Evolutionary conservation across 2,329 filamentous ascomycete genomes (phyloP), one percentile per base, ranked within the genome.

Genomic region (Exserohilum rostratum): DNA sequence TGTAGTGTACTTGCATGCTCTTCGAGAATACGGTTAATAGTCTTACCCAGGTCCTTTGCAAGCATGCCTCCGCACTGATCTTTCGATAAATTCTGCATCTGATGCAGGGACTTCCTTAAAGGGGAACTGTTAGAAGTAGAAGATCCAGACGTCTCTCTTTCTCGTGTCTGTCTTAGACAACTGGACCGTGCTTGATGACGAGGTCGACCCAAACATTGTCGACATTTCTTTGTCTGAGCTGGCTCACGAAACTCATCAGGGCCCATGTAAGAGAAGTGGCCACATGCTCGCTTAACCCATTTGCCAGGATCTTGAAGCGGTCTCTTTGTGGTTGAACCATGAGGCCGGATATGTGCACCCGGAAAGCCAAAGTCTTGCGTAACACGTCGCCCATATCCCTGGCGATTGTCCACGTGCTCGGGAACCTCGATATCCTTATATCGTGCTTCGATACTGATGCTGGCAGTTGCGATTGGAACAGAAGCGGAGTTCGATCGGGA

Each of bases 1-100:
- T 76, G 68, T 7, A 80, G 60, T 5, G 70, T 69, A 12, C 65
- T 73, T 2, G 71, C 60, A 50, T 78, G 76, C 55, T 79, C 77
- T 29, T 74, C 61, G 13, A 79, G 71, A 20, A 79, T 75, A 6
- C 67, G 66, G 48, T 79, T 76, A 33, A 79, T 74, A 42, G 74
- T 66, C 6, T 70, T 55, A 6, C 71, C 72, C 5, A 79, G 61
- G 38, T 79, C 74, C 18, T 71, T 65, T 5, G 67, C 69, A 17
- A 72, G 66, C 1, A 48, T 51, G 35, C 69, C 67, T 10, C 64
- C 63, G 48, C 56, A 72, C 40, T 57, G 68, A 37, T 68, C 62
- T 17, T 35, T 11, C 34, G 63, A 50, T 6, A 62, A 51, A 39
- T 42, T 57, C 13, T 64, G 60, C 5, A n/a, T n/a, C n/a, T n/a